These are phyloP conservation scores for Saccharomycopsis amapae DNA, from an alignment of 805 yeast genomes.

Conservation along the genomic window DNA sequence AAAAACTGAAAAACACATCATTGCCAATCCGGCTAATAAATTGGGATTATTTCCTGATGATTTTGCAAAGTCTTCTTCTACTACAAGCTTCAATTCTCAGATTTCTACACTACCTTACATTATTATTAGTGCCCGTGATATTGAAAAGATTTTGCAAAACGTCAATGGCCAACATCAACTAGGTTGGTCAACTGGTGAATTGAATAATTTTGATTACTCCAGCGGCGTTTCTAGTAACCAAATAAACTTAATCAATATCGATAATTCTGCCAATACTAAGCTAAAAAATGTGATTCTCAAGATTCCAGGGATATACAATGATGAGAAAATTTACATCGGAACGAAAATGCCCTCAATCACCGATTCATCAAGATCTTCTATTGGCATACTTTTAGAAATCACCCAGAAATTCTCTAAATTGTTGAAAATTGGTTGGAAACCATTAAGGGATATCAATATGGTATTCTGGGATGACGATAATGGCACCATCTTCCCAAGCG, in stretches of 20 bases:
- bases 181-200: conserved; percentile 33
- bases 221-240: conserved; percentile 35
- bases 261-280: conserved; percentile 31
- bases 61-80: conserved; percentile 48
- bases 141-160: conserved; percentile 34
- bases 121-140: conserved; percentile 40
- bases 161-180: conserved; percentile 35
- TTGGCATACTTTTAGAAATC: conserved; percentile 39
- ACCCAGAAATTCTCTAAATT: conserved; percentile 36
- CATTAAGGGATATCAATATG: conserved; percentile 15
- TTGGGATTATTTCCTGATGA: conserved; percentile 55
- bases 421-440: conserved; percentile 18
- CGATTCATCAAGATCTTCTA: not conserved
- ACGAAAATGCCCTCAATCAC: conserved; percentile 43
- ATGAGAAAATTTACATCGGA: conserved; percentile 49
- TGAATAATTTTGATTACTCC: conserved; percentile 37
- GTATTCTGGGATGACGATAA: conserved; percentile 29
- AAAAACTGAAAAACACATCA: conserved; percentile 53
- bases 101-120: conserved; percentile 69
- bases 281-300: conserved; percentile 43
- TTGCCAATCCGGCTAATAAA: conserved; percentile 53
- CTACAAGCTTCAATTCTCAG: conserved; percentile 59
- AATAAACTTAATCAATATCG: conserved; percentile 37
- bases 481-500: conserved; percentile 38
- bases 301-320: conserved; percentile 49